These are phyloP conservation scores for Exophiala spinifera DNA, from an alignment of 2,329 filamentous ascomycete genomes.

Conservation along the genomic window DNA sequence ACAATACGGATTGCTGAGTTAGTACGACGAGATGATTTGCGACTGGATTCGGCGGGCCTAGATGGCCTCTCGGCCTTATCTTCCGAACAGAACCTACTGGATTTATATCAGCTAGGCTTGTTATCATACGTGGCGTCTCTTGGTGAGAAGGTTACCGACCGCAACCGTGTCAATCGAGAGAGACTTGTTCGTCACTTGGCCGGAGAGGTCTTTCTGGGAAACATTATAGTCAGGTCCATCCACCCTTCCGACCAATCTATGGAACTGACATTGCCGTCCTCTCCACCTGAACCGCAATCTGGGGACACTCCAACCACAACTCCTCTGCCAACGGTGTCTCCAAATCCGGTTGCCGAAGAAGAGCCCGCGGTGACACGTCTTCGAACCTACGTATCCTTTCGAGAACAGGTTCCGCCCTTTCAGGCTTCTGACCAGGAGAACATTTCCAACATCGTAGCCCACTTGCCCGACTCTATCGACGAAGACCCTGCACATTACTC, in stretches of 20 bases:
- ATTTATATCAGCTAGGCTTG: constrained; percentile 11
- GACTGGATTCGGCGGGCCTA: neutral
- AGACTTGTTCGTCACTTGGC: constrained; percentile 19
- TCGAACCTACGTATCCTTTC: constrained; percentile 10
- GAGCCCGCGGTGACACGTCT: constrained; percentile 15
- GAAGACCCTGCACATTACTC: constrained; percentile 21
- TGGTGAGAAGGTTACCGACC: constrained; percentile 14
- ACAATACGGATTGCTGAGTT: constrained; percentile 4
- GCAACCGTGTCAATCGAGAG: constrained; percentile 24
- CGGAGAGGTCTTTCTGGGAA: constrained; percentile 12
- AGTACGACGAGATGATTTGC: neutral
- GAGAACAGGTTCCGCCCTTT: constrained; percentile 4
- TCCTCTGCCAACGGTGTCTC: constrained; percentile 5
- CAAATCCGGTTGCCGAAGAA: constrained; percentile 5
- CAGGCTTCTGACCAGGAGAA: neutral
- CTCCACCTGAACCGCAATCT: constrained; percentile 2
- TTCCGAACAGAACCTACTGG: neutral
- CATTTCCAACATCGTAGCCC: constrained; percentile 11
- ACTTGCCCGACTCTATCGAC: constrained; percentile 18
- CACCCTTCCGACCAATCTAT: neutral
- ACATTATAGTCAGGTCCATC: constrained; percentile 3
- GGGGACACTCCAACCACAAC: constrained; percentile 1
- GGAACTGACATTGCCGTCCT: neutral
- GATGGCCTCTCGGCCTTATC: neutral
- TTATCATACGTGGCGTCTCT: constrained; percentile 13